Base-by-base conservation (phyloP, 2,329 filamentous ascomycete genomes). In the Lecanicillium sp. region DNA sequence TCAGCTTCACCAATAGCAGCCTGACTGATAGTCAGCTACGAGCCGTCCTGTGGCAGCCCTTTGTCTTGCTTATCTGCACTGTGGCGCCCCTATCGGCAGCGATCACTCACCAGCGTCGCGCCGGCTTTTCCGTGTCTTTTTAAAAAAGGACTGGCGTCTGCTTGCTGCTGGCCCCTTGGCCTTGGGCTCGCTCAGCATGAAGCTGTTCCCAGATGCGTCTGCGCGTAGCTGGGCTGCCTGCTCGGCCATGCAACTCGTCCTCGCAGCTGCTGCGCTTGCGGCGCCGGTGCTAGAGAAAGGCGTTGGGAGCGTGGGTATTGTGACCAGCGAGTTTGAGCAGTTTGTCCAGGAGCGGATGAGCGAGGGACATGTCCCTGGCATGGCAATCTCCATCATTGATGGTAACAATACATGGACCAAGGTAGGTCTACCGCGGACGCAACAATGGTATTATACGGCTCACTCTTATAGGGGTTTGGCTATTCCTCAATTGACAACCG, bases 391-490 rank as follows among this genome's bases (percentile, higher is more conserved):
- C 0, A 56, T 74, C 9, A 56, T 72, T 14, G 60, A 70, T 29
- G 62, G 64, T 0, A 58, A 70, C 9, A 51, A 64, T 12, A 66
- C 62, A 4, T 65, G 58, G 56, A 50, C 64, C 7, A 59, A 61
- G 52, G 66, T 68, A 44, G 47, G 53, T 50, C 35, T 38, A n/a
- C 27, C 29, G 26, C 3, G 4, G 11, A 2, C 27, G 3, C 8
- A 21, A 27, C 19, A 37, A 2, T 24, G 14, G 30, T 54, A 17
- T 51, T 29, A 50, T 30, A 51, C 51, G 12, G n/a, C n/a, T n/a
- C n/a, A n/a, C n/a, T n/a, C n/a, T n/a, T 23, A 11, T 56, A 72
- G 67, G 73, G 67, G 2, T 71, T 69, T 48, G 72, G 69, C 19
- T 56, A 64, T 39, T 67, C 66, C 3, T 56, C 51, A n/a, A 58